Conservation (phyloP, 1,284 basidiomycete species). For the Cryptococcus wingfieldii region DNA sequence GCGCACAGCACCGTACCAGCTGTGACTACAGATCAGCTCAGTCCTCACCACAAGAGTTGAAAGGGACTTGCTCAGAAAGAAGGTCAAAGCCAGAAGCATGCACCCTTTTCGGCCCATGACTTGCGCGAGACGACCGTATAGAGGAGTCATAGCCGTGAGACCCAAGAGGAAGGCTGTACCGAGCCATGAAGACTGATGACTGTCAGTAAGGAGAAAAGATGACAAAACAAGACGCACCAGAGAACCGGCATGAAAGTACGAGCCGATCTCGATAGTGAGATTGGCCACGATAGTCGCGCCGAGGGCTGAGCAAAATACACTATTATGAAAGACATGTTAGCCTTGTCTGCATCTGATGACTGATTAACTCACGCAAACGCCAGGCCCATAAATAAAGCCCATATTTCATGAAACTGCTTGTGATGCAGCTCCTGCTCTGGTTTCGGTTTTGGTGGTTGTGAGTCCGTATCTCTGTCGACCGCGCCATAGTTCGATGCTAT, state of each 20-base stretch:
- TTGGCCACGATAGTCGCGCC: slow-evolving; percentile 33
- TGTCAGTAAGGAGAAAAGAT: not conserved
- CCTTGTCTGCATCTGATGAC: not conserved
- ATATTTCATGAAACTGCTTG: slow-evolving; percentile 27
- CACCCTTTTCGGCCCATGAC: slow-evolving; percentile 27
- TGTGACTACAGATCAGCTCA: slow-evolving; percentile 6
- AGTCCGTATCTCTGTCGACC: slow-evolving; percentile 1
- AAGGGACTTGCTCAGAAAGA: slow-evolving; percentile 16
- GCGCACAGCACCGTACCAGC: slow-evolving; percentile 28
- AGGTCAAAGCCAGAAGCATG: slow-evolving; percentile 21
- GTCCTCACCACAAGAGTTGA: not conserved
- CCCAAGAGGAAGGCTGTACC: slow-evolving; percentile 31
- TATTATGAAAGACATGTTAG: slow-evolving; percentile 3
- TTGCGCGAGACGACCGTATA: slow-evolving; percentile 27
- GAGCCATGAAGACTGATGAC: slow-evolving; percentile 28
- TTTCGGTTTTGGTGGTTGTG: not conserved
- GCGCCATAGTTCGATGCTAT: not conserved
- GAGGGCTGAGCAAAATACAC: slow-evolving; percentile 30
- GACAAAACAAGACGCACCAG: slow-evolving; percentile 14
- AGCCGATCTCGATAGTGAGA: slow-evolving; percentile 34
- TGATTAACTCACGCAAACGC: slow-evolving; percentile 19
- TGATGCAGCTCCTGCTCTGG: slow-evolving; percentile 5
- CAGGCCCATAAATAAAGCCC: slow-evolving; percentile 23
- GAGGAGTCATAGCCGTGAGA: slow-evolving; percentile 33
- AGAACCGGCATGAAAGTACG: slow-evolving; percentile 27